Evolutionary conservation across 495 filamentous ascomycete genomes (phyloP).

Genomic region (Penicillium soppii): DNA sequence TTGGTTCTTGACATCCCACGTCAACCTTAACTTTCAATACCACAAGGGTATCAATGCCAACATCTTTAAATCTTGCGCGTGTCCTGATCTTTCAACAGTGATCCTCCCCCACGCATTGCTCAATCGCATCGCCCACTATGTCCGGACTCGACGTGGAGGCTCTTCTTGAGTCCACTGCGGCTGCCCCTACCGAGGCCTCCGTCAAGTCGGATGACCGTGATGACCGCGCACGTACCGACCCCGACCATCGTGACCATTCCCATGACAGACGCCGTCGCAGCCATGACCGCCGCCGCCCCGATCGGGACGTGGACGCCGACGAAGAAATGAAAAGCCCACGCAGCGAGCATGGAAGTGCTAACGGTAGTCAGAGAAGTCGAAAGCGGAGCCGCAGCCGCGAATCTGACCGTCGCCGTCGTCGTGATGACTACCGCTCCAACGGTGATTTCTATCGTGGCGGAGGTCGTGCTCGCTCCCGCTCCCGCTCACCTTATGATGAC

Average conservation of each 20-base stretch:
- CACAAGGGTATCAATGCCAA: too few relatives aligned
- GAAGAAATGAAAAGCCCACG: slow-evolving; percentile 66
- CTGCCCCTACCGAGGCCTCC: slow-evolving; percentile 57
- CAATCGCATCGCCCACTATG: slow-evolving; percentile 54
- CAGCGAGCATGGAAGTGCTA: slow-evolving; percentile 80
- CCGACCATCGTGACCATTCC: slow-evolving; percentile 54
- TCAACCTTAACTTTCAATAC: too few relatives aligned
- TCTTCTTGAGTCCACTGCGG: slow-evolving; percentile 80
- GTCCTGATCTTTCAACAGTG: slow-evolving; percentile 53
- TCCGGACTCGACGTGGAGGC: slow-evolving; percentile 92
- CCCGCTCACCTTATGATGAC: slow-evolving; percentile 70
- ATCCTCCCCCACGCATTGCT: slow-evolving; percentile 35
- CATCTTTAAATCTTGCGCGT: too few relatives aligned
- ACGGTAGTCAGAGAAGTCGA: slow-evolving; percentile 80
- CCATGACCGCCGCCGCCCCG: slow-evolving; percentile 61
- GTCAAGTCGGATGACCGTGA: slow-evolving; percentile 55
- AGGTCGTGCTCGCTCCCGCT: slow-evolving; percentile 68
- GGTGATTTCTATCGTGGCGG: slow-evolving; percentile 76
- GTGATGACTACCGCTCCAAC: slow-evolving; percentile 63
- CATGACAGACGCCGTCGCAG: slow-evolving; percentile 62
- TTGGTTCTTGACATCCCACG: too few relatives aligned
- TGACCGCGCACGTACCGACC: slow-evolving; percentile 58
- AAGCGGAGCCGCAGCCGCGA: slow-evolving; percentile 80
- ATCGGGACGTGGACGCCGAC: slow-evolving; percentile 63
- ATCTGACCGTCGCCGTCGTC: slow-evolving; percentile 75